phyloP scores from a whole-genome alignment of 495 filamentous ascomycete species.

The Hypoxylon cercidicola region DNA sequence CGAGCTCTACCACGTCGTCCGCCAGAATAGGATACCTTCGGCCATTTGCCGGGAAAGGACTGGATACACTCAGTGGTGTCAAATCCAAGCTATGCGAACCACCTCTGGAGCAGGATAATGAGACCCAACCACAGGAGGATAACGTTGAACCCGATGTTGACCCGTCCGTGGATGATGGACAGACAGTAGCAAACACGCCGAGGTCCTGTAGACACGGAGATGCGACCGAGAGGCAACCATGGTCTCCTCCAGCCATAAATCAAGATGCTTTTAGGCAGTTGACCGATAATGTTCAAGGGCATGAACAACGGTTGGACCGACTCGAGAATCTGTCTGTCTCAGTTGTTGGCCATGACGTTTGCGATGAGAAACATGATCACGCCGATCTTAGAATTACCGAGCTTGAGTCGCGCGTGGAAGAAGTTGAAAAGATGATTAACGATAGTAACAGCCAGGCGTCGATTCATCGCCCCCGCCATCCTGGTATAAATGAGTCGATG shows the following conservation, averaged over 20 bases:
- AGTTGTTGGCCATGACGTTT: constrained; percentile 64
- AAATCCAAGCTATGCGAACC: constrained; percentile 46
- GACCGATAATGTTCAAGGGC: constrained; percentile 55
- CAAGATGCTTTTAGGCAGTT: constrained; percentile 48
- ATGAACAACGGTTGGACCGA: constrained; percentile 66
- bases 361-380: constrained; percentile 67
- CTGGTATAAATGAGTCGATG: constrained; percentile 49
- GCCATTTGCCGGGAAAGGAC: constrained; percentile 60
- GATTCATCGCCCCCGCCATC: constrained; percentile 43
- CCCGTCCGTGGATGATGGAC: constrained; percentile 37
- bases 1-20: constrained; percentile 58
- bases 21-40: constrained; percentile 56
- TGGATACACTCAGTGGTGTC: constrained; percentile 57
- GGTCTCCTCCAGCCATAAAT: constrained; percentile 36
- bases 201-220: constrained; percentile 41
- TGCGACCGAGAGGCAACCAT: constrained; percentile 30
- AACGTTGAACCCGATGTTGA: constrained; percentile 20
- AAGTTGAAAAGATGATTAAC: constrained; percentile 65
- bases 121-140: constrained; percentile 40
- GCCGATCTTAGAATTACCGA: constrained; percentile 68
- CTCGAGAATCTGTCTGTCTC: constrained; percentile 71
- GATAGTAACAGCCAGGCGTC: constrained; percentile 57
- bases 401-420: constrained; percentile 68
- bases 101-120: constrained; percentile 34
- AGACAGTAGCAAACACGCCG: constrained; percentile 44